Conservation (phyloP, 2,329 filamentous ascomycete species). For the Lachnellula subtilissima region DNA sequence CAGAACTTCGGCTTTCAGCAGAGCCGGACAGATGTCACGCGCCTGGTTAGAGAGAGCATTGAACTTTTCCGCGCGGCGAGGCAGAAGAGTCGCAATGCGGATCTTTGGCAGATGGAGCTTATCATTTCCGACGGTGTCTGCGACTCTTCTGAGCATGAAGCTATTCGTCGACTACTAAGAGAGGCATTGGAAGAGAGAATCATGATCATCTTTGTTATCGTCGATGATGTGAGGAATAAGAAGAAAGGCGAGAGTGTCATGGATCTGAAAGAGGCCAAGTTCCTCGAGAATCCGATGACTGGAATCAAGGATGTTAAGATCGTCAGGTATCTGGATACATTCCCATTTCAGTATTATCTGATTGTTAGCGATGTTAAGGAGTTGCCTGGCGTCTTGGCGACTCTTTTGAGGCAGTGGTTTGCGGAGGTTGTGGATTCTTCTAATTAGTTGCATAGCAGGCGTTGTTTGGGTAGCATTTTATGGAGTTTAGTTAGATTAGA, state of each 20-base stretch:
- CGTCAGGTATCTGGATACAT: conserved; percentile 87
- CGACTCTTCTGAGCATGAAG: conserved; percentile 72
- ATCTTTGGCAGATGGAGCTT: conserved; percentile 92
- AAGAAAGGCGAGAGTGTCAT: conserved; percentile 66
- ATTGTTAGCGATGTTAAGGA: conserved; percentile 91
- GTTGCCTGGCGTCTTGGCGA: conserved; percentile 80
- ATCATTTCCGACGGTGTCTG: conserved; percentile 93
- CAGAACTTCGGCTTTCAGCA: conserved; percentile 82
- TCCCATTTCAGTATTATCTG: conserved; percentile 95
- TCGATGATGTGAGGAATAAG: conserved; percentile 60
- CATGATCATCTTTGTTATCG: conserved; percentile 97
- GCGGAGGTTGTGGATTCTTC: conserved; percentile 50
- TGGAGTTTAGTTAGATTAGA: background rate
- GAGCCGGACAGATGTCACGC: conserved; percentile 77
- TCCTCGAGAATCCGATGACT: conserved; percentile 58
- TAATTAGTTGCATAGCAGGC: conserved; percentile 2
- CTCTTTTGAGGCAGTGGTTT: conserved; percentile 94
- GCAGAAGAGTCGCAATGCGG: conserved; percentile 45
- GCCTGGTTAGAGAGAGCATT: conserved; percentile 72
- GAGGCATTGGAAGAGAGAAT: conserved; percentile 90
- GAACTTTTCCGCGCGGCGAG: conserved; percentile 76
- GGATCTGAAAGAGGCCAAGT: conserved; percentile 82
- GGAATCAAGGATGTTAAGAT: conserved; percentile 68
- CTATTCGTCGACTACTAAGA: conserved; percentile 74
- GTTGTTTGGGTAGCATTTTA: background rate